A percentile compares a stretch with the other conserved stretches of the same genome.
phyloP scores from a whole-genome alignment of 768 basidiomycete species.

The Suillus variegatus region DNA sequence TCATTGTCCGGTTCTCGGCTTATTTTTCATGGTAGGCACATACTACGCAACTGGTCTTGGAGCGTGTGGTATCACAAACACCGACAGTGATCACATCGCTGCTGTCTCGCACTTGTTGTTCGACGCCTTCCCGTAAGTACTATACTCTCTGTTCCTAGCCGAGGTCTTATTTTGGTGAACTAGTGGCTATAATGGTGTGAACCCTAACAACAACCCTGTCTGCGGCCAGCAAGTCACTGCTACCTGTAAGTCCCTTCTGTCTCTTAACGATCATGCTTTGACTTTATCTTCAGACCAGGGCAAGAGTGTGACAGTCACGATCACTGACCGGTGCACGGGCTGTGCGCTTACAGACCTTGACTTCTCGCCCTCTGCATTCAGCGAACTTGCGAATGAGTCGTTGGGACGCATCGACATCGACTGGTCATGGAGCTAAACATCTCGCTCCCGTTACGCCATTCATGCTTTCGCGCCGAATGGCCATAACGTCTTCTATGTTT shows the following conservation, averaged over 20 bases:
- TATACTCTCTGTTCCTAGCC: neutral
- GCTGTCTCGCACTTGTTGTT: conserved; percentile 38
- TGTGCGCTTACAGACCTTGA: conserved; percentile 59
- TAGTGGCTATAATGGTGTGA: conserved; percentile 55
- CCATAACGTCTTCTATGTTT: conserved; percentile 7
- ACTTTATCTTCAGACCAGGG: conserved; percentile 46
- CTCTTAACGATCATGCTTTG: neutral
- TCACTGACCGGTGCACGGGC: conserved; percentile 65
- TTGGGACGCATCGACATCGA: conserved; percentile 56
- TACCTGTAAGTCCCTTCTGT: conserved; percentile 44
- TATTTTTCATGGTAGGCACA: conserved; percentile 26
- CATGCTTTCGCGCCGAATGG: conserved; percentile 1
- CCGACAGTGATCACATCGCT: conserved; percentile 30
- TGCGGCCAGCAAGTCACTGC: conserved; percentile 51
- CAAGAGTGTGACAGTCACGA: conserved; percentile 45
- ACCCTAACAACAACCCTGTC: conserved; percentile 79
- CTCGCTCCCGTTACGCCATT: neutral
- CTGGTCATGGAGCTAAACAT: conserved; percentile 48
- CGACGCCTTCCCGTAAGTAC: conserved; percentile 36
- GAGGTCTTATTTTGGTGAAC: conserved; percentile 1
- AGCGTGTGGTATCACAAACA: conserved; percentile 41
- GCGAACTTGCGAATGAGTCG: conserved; percentile 39
- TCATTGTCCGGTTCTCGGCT: neutral
- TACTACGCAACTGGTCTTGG: conserved; percentile 39
- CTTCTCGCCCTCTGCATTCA: conserved; percentile 62